These are phyloP conservation scores for Dactylonectria macrodidyma DNA, from an alignment of 2,329 filamentous ascomycete species.

Conservation along the genomic window DNA sequence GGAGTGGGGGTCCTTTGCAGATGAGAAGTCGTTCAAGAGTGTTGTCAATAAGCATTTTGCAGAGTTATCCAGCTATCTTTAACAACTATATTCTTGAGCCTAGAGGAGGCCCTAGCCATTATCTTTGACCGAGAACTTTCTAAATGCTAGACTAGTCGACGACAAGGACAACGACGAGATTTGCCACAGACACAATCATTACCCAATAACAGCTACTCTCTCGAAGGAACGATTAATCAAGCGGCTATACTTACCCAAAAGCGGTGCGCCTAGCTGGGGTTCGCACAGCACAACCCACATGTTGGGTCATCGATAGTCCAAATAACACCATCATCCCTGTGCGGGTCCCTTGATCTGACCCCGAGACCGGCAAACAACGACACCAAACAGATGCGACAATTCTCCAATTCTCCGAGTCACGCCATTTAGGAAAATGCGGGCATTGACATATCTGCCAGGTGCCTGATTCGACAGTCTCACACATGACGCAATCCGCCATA, in stretches of 20 bases:
- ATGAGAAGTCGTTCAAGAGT: background rate
- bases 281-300: constrained; percentile 14
- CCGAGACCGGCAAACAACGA: constrained; percentile 39
- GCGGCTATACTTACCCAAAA: background rate
- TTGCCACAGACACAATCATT: background rate
- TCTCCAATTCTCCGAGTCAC: constrained; percentile 35
- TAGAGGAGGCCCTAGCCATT: background rate
- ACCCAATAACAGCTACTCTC: constrained; percentile 18
- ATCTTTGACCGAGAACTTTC: background rate
- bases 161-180: background rate
- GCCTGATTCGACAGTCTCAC: constrained; percentile 38
- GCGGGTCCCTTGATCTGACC: constrained; percentile 34
- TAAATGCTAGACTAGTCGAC: background rate
- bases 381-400: constrained; percentile 18
- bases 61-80: background rate
- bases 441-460: constrained; percentile 32
- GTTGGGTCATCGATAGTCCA: constrained; percentile 46
- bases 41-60: background rate
- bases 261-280: constrained; percentile 14
- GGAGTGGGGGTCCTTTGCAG: background rate
- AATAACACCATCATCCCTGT: constrained; percentile 47
- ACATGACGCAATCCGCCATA: constrained; percentile 44
- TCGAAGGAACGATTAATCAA: background rate
- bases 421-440: constrained; percentile 38
- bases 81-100: background rate